These are phyloP conservation scores for Blastobotrys indianensis DNA, from an alignment of 1,139 yeast genomes.

Conservation along the genomic window DNA sequence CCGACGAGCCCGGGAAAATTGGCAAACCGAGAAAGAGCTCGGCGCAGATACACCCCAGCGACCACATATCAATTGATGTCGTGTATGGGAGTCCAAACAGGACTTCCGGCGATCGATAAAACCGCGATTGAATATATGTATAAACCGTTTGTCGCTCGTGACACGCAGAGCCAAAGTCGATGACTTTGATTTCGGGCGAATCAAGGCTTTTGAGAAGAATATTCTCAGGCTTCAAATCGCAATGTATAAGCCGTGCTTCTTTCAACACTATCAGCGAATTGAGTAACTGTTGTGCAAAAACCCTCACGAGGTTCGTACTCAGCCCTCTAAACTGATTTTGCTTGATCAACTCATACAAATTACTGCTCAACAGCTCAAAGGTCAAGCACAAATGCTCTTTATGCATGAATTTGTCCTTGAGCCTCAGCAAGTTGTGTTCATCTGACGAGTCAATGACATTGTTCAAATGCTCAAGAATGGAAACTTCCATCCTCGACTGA, in stretches of 20 bases:
- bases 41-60: slow-evolving; percentile 92
- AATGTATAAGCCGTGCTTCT: slow-evolving; percentile 81
- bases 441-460: slow-evolving; percentile 62
- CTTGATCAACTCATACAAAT: slow-evolving; percentile 81
- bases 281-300: slow-evolving; percentile 71
- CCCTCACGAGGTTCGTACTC: slow-evolving; percentile 70
- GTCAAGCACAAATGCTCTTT: slow-evolving; percentile 89
- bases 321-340: slow-evolving; percentile 94
- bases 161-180: slow-evolving; percentile 97
- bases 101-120: slow-evolving; percentile 94
- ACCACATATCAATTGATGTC: slow-evolving; percentile 97
- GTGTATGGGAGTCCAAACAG: slow-evolving; percentile 81
- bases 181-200: slow-evolving; percentile 82
- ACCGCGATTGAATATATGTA: slow-evolving; percentile 92
- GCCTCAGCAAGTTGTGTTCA: slow-evolving; percentile 66
- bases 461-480: slow-evolving; percentile 75
- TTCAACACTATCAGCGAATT: slow-evolving; percentile 77
- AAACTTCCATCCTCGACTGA: slow-evolving; percentile 88
- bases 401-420: slow-evolving; percentile 87
- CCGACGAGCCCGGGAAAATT: slow-evolving; percentile 90
- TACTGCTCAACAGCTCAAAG: slow-evolving; percentile 82
- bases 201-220: slow-evolving; percentile 76
- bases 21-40: slow-evolving; percentile 92
- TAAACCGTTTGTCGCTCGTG: slow-evolving; percentile 84
- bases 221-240: slow-evolving; percentile 96